Evolutionary conservation across 192 early-diverging fungal species (phyloP).

Genomic region (Funneliformis geosporum): DNA sequence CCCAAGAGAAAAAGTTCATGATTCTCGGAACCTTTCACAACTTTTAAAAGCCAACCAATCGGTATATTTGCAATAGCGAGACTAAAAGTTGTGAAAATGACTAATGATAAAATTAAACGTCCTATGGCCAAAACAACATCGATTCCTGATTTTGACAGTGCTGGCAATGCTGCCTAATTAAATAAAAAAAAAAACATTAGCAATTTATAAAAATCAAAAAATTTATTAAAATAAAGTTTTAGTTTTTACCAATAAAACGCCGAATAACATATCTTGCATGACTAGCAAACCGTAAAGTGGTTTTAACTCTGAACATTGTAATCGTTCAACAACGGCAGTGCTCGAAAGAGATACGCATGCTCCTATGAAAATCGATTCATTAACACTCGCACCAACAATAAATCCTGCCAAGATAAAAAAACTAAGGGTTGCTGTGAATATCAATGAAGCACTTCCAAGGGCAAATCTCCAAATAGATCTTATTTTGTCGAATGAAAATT

Average conservation of each 20-base stretch:
- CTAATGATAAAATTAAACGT: slow-evolving; percentile 36
- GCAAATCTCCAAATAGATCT: slow-evolving; percentile 51
- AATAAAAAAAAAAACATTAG: neutral
- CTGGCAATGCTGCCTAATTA: slow-evolving; percentile 46
- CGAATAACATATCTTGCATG: slow-evolving; percentile 57
- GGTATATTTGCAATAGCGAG: slow-evolving; percentile 35
- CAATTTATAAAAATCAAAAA: slow-evolving; percentile 13
- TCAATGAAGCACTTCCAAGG: slow-evolving; percentile 47
- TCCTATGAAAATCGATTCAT: slow-evolving; percentile 54
- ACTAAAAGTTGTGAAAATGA: slow-evolving; percentile 43
- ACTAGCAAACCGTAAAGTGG: slow-evolving; percentile 56
- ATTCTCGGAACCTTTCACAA: slow-evolving; percentile 31
- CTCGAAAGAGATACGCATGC: slow-evolving; percentile 51
- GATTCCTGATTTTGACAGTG: slow-evolving; percentile 43
- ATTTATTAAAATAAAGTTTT: slow-evolving; percentile 37
- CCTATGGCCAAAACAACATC: slow-evolving; percentile 42
- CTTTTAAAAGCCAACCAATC: slow-evolving; percentile 21
- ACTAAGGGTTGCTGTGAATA: slow-evolving; percentile 45
- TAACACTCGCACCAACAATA: slow-evolving; percentile 36
- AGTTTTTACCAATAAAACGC: slow-evolving; percentile 60
- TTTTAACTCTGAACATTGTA: slow-evolving; percentile 50
- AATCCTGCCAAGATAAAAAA: slow-evolving; percentile 43
- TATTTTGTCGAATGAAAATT: slow-evolving; percentile 59
- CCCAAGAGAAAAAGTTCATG: slow-evolving; percentile 49
- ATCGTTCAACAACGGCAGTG: slow-evolving; percentile 55